Evolutionary conservation across 306 rosid genomes (phyloP).

Genomic region (Elaeagnus macrophylla): DNA sequence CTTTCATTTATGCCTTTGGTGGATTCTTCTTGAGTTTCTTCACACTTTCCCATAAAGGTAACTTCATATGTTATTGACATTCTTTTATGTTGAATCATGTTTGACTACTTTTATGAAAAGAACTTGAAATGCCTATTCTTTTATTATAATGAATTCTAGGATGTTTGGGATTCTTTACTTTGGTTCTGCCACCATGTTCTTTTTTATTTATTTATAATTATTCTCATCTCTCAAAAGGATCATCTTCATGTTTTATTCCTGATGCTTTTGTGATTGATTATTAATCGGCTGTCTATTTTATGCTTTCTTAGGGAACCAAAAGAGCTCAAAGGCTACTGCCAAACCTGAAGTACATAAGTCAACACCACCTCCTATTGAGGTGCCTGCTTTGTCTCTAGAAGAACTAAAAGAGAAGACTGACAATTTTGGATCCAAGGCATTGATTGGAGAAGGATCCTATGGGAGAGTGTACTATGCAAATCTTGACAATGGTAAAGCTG

Average conservation of each 20-base stretch:
- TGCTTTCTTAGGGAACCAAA: conserved; percentile 44
- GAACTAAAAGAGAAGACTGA: conserved; percentile 95
- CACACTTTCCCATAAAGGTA: too few relatives aligned
- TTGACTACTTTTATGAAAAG: too few relatives aligned
- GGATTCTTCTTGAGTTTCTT: too few relatives aligned
- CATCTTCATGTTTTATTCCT: background rate
- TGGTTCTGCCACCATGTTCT: background rate
- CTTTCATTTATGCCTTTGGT: too few relatives aligned
- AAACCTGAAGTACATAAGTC: conserved; percentile 70
- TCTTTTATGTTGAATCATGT: too few relatives aligned
- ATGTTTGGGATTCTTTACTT: background rate
- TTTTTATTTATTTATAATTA: background rate
- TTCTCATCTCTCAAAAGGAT: background rate
- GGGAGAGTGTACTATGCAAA: conserved; percentile 93
- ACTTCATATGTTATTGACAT: too few relatives aligned
- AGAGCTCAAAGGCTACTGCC: conserved; percentile 48
- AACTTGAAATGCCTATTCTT: too few relatives aligned
- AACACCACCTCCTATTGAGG: conserved; percentile 74
- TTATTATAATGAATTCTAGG: too few relatives aligned
- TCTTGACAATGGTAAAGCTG: conserved; percentile 61
- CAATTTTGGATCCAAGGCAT: conserved; percentile 90
- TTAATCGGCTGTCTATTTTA: conserved; percentile 5
- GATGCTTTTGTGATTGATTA: background rate
- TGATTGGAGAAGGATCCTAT: conserved; percentile 98
- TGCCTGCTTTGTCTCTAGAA: conserved; percentile 76